Conservation (phyloP, 2,329 filamentous ascomycete genomes). For the Fusarium nelsonii region DNA sequence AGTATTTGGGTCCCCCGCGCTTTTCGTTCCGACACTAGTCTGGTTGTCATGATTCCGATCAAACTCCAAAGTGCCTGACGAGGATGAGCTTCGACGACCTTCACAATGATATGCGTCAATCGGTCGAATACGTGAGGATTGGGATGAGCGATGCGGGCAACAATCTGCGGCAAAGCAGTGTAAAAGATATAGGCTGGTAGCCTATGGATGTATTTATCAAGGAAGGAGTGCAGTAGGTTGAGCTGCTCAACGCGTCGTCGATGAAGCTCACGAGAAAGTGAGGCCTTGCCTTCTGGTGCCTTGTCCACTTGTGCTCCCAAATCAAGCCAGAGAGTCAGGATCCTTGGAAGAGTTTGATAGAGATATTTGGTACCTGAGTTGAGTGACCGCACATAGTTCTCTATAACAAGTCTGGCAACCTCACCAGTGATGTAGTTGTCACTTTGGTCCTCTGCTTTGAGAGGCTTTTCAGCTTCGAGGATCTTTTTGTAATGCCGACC, state of each 20-base stretch:
- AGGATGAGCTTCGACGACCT: conserved; percentile 88
- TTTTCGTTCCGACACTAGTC: conserved; percentile 74
- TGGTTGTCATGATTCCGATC: conserved; percentile 86
- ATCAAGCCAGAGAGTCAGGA: conserved; percentile 95
- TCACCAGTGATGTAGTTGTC: conserved; percentile 84
- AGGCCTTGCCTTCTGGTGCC: conserved; percentile 67
- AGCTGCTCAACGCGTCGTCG: conserved; percentile 74
- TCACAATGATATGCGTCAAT: conserved; percentile 83
- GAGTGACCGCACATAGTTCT: conserved; percentile 91
- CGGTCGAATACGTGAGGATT: conserved; percentile 81
- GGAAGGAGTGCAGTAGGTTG: conserved; percentile 75
- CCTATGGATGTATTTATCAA: conserved; percentile 81
- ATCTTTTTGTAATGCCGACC: conserved; percentile 98
- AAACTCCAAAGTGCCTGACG: conserved; percentile 93
- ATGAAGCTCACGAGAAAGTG: conserved; percentile 64
- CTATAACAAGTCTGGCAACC: conserved; percentile 87
- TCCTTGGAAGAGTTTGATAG: conserved; percentile 91
- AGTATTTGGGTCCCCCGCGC: conserved; percentile 66
- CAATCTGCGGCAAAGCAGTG: conserved; percentile 87
- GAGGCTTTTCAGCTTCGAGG: conserved; percentile 85
- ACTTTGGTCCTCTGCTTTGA: conserved; percentile 81
- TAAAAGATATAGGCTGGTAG: conserved; percentile 84
- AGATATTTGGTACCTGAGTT: conserved; percentile 94
- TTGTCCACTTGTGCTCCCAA: conserved; percentile 82
- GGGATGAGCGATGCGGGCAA: conserved; percentile 93